These are phyloP conservation scores for Nakazawaea anatomiae DNA, from an alignment of 805 yeast genomes.

Conservation along the genomic window DNA sequence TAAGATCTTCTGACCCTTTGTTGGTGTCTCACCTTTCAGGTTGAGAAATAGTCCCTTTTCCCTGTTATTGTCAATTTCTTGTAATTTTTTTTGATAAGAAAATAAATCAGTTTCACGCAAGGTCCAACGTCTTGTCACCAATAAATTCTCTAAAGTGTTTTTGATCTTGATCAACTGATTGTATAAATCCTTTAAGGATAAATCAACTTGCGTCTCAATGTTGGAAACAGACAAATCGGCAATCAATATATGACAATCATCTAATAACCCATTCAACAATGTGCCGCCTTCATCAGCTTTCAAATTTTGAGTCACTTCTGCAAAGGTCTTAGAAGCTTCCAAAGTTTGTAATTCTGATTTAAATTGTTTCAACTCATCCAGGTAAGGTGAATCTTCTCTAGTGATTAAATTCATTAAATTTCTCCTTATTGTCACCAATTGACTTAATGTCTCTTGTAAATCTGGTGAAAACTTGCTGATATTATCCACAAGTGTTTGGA, in stretches of 20 bases:
- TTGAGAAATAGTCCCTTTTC: slow-evolving; percentile 50
- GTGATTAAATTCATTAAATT: slow-evolving; percentile 33
- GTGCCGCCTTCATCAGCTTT: slow-evolving; percentile 30
- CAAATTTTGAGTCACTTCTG: slow-evolving; percentile 19
- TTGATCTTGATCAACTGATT: slow-evolving; percentile 59
- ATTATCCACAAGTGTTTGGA: slow-evolving; percentile 49
- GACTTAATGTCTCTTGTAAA: slow-evolving; percentile 46
- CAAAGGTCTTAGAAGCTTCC: slow-evolving; percentile 45
- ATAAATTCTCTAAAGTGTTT: slow-evolving; percentile 69
- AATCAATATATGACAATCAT: slow-evolving; percentile 74
- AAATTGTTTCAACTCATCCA: slow-evolving; percentile 26
- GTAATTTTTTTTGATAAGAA: slow-evolving; percentile 69
- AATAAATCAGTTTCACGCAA: slow-evolving; percentile 92
- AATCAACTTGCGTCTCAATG: slow-evolving; percentile 35
- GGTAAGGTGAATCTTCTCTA: slow-evolving; percentile 22
- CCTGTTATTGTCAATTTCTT: slow-evolving; percentile 68
- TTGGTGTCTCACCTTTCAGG: slow-evolving; percentile 16
- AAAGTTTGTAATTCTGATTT: slow-evolving; percentile 33
- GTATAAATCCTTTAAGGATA: slow-evolving; percentile 54
- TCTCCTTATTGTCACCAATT: slow-evolving; percentile 59
- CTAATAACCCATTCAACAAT: slow-evolving; percentile 65
- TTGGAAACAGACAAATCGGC: slow-evolving; percentile 52
- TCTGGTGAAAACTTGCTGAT: slow-evolving; percentile 47
- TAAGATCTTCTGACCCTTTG: slow-evolving; percentile 55
- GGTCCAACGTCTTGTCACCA: slow-evolving; percentile 96